Percentiles rank a stretch among this genome's conserved stretches.
These are phyloP conservation scores for Penicillium salamii DNA, from an alignment of 495 filamentous ascomycete species.

Conservation along the genomic window DNA sequence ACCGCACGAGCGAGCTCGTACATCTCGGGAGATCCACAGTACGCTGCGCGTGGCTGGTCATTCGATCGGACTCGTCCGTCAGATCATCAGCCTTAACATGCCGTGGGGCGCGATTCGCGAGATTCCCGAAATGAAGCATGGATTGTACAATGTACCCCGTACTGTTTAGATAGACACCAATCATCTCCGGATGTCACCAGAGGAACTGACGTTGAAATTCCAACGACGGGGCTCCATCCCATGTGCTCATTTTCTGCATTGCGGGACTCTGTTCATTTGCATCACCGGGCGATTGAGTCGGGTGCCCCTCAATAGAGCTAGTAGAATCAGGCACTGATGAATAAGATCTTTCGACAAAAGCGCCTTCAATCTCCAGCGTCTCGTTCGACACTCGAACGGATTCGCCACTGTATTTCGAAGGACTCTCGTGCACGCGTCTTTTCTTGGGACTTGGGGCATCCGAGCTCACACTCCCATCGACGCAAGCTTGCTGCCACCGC, in stretches of 20 bases:
- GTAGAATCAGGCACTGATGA: neutral
- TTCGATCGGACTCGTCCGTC: no score
- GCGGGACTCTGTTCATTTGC: neutral
- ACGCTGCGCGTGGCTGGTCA: constrained; percentile 54
- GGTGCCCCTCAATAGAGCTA: neutral
- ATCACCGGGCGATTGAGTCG: neutral
- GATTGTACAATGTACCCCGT: no score
- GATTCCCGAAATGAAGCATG: no score
- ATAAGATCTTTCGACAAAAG: neutral
- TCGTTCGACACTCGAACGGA: neutral
- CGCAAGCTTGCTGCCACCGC: constrained; percentile 35
- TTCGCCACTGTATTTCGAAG: neutral
- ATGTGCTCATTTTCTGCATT: constrained; percentile 17
- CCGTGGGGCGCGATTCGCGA: constrained; percentile 8
- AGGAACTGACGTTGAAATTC: constrained; percentile 39
- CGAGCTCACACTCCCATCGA: neutral
- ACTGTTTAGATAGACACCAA: no score
- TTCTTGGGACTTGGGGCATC: neutral
- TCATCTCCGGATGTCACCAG: constrained; percentile 35
- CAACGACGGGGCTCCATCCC: constrained; percentile 34
- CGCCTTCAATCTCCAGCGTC: neutral
- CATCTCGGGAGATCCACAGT: constrained; percentile 49
- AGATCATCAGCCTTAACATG: no score
- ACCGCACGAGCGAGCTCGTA: constrained; percentile 55
- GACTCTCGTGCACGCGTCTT: neutral